Evolutionary conservation across 495 filamentous ascomycete genomes (phyloP).

Genomic region (Penicilliopsis zonata): DNA sequence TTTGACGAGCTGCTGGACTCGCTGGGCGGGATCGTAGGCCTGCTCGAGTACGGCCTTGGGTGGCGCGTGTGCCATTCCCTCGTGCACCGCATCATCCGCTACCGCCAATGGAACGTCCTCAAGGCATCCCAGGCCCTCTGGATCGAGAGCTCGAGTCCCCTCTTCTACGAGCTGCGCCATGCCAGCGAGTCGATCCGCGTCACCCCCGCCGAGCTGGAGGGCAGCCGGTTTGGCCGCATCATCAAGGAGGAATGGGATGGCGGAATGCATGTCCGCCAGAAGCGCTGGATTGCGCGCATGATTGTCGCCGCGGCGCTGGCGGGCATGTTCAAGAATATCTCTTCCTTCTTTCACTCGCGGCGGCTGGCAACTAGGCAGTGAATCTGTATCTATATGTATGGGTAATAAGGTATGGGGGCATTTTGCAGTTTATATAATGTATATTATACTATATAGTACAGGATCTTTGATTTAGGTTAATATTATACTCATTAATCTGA

Average conservation of each 20-base stretch:
- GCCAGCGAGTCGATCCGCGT: conserved; percentile 7
- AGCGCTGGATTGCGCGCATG: conserved; percentile 2
- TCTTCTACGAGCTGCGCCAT: conserved; percentile 10
- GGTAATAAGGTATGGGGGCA: no score
- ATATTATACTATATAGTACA: no score
- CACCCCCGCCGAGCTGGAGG: conserved; percentile 7
- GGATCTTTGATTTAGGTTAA: no score
- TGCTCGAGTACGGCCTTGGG: conserved; percentile 11
- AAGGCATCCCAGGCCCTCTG: conserved; percentile 5
- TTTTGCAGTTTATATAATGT: no score
- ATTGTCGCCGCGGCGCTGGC: conserved; percentile 9
- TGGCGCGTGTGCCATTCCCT: conserved; percentile 7
- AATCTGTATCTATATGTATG: no score
- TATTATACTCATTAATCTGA: no score
- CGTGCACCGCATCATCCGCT: conserved; percentile 4
- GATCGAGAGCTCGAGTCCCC: conserved; percentile 12
- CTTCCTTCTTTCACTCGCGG: no score
- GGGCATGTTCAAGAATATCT: conserved; percentile 9
- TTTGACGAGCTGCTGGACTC: conserved; percentile 14
- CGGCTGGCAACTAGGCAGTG: no score
- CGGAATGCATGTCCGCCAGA: conserved; percentile 3
- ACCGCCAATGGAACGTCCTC: conserved; percentile 6
- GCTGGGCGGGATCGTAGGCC: conserved; percentile 9
- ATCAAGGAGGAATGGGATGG: conserved; percentile 12
- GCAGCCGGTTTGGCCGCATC: conserved; percentile 6